Percentiles rank a stretch among this genome's conserved stretches.
These are phyloP conservation scores for Boehmeria nivea DNA, from an alignment of 306 rosid genomes.

Conservation along the genomic window DNA sequence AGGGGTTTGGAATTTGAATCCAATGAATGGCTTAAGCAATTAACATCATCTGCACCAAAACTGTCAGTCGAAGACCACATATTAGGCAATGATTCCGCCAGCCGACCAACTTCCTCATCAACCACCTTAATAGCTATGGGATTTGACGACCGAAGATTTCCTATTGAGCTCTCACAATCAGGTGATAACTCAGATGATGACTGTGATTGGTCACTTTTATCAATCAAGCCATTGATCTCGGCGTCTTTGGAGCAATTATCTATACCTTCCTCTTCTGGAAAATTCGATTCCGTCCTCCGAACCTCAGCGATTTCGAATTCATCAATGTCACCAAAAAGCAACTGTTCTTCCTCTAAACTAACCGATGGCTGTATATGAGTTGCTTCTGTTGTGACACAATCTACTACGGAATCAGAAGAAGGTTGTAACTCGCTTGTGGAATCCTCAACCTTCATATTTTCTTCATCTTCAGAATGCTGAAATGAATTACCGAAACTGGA, in stretches of 20 bases:
- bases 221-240: conserved; percentile 25
- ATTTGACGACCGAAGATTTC: conserved; percentile 28
- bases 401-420: conserved; percentile 31
- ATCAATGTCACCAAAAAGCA: conserved; percentile 57
- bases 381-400: no score
- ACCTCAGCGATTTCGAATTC: conserved; percentile 26
- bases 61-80: conserved; percentile 25
- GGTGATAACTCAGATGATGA: conserved; percentile 22
- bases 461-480: conserved; percentile 30
- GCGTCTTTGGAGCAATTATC: conserved; percentile 26
- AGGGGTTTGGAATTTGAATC: conserved; percentile 42
- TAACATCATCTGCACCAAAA: conserved; percentile 22
- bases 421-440: conserved; percentile 26
- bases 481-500: conserved; percentile 28
- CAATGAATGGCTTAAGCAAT: conserved; percentile 46
- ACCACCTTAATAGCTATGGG: conserved; percentile 40
- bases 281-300: conserved; percentile 28
- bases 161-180: conserved; percentile 17
- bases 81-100: conserved; percentile 60
- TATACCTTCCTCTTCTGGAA: conserved; percentile 25
- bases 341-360: conserved; percentile 45
- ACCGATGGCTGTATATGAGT: conserved; percentile 22
- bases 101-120: conserved; percentile 33
- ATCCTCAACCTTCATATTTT: conserved; percentile 25
- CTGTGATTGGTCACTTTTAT: conserved; percentile 20